Evolutionary conservation across 306 rosid genomes (phyloP), one percentile per base, ranked within the genome.

Genomic region (Rosa persica): DNA sequence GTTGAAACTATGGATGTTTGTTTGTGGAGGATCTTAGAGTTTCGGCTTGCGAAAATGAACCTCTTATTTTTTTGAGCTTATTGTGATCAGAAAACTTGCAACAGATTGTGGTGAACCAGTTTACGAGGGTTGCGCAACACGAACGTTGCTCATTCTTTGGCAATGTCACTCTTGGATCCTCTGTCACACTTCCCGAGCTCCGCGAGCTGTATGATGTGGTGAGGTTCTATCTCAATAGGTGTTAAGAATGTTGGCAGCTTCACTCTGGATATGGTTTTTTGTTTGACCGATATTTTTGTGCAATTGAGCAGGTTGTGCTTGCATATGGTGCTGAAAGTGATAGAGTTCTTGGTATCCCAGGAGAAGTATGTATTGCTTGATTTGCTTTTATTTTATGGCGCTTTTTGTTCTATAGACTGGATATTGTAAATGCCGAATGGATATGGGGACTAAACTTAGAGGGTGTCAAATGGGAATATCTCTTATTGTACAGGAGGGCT

Each of bases 321-420:
- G 91, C 98, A 38, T 95, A 89, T 51, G 98, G 99, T 51, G 98
- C 99, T 77, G 99, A 92, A 87, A 92, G 96, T 82, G 98, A 92
- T 79, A 87, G 97, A 88, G 87, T 58, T 81, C 92, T 95, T 73
- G 93, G 98, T 17, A 82, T 91, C 76, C 92, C 90, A 0, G 91
- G 98, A 89, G 98, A 95, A 83, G 98, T 95, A 89, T 74, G 93
- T 67, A 76, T 67, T 36, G 48, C 55, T 6, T 72, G 70, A 67
- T 77, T 48, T 9, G 34, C 3, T 74, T 74, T 79, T 39, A 17
- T 58, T 25, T 58, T 68, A 40, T 66, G 77, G 60, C 52, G 11
- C 47, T 44, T 68, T 84, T 40, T 78, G 79, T 67, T 76, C 42
- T 8, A 3, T 70, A 3, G 62, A 62, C 52, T 42, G 38, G 61